phyloP scores from a whole-genome alignment of 805 yeast species.

The Pichia eremophila region DNA sequence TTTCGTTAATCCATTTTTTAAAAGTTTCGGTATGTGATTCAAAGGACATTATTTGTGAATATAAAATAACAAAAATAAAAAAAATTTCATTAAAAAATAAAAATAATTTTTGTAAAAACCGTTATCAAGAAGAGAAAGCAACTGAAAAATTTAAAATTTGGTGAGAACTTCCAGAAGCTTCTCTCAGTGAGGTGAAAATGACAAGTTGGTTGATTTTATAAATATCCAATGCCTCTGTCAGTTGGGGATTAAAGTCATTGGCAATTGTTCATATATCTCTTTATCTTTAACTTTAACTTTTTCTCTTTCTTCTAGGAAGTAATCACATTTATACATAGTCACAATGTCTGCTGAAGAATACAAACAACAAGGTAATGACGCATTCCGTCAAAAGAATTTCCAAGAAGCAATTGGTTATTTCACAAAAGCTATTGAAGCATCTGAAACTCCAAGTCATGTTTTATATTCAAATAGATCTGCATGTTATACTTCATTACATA shows the following conservation, averaged over 20 bases:
- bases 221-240: background rate
- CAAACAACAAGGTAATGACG: constrained; percentile 90
- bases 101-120: background rate
- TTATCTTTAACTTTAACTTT: too few relatives aligned
- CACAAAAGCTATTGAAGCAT: constrained; percentile 77
- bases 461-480: constrained; percentile 92
- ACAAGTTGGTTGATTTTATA: too few relatives aligned
- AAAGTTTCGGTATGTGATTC: constrained; percentile 31
- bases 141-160: too few relatives aligned
- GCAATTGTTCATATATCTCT: too few relatives aligned
- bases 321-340: background rate
- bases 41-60: constrained; percentile 7
- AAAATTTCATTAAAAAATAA: background rate
- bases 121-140: too few relatives aligned
- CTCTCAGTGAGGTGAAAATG: too few relatives aligned
- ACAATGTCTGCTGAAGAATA: constrained; percentile 59
- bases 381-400: constrained; percentile 81
- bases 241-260: too few relatives aligned
- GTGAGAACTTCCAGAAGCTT: too few relatives aligned
- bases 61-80: background rate
- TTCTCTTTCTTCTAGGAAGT: too few relatives aligned
- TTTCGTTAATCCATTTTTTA: constrained; percentile 33
- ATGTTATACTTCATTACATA: constrained; percentile 67
- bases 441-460: constrained; percentile 82
- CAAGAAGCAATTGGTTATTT: constrained; percentile 71